A percentile compares a stretch with the other conserved stretches of the same genome.
phyloP scores from a whole-genome alignment of 495 filamentous ascomycete species.

The Amniculicola lignicola region DNA sequence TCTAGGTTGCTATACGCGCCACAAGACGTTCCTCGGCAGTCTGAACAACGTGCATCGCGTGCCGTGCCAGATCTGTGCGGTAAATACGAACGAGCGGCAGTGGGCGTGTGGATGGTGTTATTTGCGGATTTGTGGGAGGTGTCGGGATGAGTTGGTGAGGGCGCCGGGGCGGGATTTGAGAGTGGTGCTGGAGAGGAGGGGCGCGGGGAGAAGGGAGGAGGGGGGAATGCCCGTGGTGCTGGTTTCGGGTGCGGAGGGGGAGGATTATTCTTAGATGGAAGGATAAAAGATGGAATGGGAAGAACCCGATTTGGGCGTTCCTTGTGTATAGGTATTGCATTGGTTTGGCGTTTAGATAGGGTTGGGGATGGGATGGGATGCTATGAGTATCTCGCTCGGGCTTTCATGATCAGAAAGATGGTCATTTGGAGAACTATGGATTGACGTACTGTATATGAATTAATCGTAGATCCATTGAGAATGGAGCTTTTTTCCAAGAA shows the following conservation, averaged over 20 bases:
- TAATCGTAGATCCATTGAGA: no score
- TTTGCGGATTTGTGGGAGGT: constrained; percentile 13
- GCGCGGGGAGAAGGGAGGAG: not conserved
- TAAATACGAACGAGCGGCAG: not conserved
- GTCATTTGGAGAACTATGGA: no score
- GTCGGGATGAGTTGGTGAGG: constrained; percentile 1
- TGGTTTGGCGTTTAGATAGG: no score
- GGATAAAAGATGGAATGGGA: no score
- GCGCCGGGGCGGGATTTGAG: constrained; percentile 12
- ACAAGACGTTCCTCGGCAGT: constrained; percentile 1
- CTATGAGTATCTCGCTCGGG: no score
- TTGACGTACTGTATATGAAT: no score
- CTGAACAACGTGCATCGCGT: constrained; percentile 1
- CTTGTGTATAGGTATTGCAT: no score
- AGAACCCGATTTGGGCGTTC: no score
- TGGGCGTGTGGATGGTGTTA: constrained; percentile 21
- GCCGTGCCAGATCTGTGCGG: constrained; percentile 18
- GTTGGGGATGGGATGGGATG: no score
- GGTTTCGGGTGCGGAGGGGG: constrained; percentile 17
- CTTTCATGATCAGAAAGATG: no score
- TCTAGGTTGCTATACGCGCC: constrained; percentile 14
- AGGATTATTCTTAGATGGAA: no score
- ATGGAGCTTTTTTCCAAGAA: no score
- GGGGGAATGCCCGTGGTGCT: constrained; percentile 5
- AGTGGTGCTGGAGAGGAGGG: constrained; percentile 4